phyloP scores from a whole-genome alignment of 1,139 yeast genomes.

The Nadsonia starkeyi-henricii region DNA sequence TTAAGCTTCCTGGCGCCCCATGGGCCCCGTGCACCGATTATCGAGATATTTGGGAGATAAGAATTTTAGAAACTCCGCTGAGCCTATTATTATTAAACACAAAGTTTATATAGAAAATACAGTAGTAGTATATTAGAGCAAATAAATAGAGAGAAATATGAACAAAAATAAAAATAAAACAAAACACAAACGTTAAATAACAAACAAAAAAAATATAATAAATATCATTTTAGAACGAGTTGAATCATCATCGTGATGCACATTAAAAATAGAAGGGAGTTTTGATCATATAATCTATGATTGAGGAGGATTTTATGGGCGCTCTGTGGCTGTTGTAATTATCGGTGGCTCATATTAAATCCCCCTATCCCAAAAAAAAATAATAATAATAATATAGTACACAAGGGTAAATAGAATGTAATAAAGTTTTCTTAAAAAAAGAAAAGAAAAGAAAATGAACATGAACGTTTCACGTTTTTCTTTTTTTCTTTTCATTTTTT shows the following conservation, averaged over 20 bases:
- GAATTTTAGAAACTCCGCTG: too few species aligned
- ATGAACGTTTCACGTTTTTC: too few species aligned
- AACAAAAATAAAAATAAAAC: not conserved
- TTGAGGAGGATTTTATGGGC: not conserved
- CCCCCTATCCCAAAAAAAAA: not conserved
- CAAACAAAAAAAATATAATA: not conserved
- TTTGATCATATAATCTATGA: not conserved
- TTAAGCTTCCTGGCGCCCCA: too few species aligned
- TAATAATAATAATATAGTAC: not conserved
- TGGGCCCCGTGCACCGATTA: too few species aligned
- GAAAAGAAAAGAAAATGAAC: not conserved
- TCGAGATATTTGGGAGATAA: too few species aligned
- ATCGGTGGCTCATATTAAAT: too few species aligned
- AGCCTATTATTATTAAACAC: too few species aligned
- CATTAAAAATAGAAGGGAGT: not conserved
- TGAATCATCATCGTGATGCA: not conserved
- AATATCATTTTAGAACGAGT: not conserved
- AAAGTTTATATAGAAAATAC: too few species aligned
- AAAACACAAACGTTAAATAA: not conserved
- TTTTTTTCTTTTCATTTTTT: too few species aligned
- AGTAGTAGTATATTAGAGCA: too few species aligned
- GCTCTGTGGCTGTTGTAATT: too few species aligned
- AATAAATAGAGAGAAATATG: not conserved
- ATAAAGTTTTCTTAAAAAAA: not conserved
- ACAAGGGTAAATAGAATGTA: not conserved